Conservation (phyloP, 2,329 filamentous ascomycete genomes). For the Nothophoma quercina region DNA sequence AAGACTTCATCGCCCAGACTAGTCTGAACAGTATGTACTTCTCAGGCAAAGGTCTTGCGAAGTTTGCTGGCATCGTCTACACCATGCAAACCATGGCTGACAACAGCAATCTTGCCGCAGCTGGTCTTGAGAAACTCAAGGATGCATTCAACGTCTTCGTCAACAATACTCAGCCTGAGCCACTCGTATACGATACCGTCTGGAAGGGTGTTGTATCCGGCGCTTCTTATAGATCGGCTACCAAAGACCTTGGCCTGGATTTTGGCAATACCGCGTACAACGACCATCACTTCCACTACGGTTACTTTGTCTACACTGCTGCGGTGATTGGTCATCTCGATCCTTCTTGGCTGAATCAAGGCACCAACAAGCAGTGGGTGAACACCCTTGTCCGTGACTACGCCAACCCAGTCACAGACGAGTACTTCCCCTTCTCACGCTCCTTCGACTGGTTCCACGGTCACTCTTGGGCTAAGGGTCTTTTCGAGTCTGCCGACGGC, state of each 20-base stretch:
- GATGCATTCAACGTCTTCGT: constrained; percentile 60
- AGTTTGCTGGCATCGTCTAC: constrained; percentile 57
- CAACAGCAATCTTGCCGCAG: constrained; percentile 63
- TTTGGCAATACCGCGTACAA: constrained; percentile 93
- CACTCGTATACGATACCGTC: constrained; percentile 63
- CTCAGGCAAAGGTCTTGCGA: constrained; percentile 66
- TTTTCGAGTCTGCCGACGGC: constrained; percentile 76
- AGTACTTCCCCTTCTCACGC: constrained; percentile 73
- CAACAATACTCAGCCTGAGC: constrained; percentile 56
- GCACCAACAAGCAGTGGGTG: constrained; percentile 78
- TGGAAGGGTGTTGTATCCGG: constrained; percentile 88
- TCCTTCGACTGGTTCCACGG: constrained; percentile 90
- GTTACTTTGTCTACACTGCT: constrained; percentile 89
- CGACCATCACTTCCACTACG: constrained; percentile 72
- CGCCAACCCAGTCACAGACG: constrained; percentile 78
- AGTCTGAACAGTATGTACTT: constrained; percentile 94
- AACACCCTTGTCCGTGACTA: constrained; percentile 83
- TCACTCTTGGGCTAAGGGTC: constrained; percentile 90
- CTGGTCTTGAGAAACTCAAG: constrained; percentile 60
- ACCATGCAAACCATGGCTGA: constrained; percentile 64
- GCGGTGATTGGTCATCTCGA: constrained; percentile 86
- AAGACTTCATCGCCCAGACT: constrained; percentile 77
- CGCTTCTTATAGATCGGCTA: constrained; percentile 64
- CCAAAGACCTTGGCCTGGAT: constrained; percentile 66
- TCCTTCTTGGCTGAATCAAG: constrained; percentile 70